Conservation (phyloP, 306 rosid genomes). For the Quercus mongolica region DNA sequence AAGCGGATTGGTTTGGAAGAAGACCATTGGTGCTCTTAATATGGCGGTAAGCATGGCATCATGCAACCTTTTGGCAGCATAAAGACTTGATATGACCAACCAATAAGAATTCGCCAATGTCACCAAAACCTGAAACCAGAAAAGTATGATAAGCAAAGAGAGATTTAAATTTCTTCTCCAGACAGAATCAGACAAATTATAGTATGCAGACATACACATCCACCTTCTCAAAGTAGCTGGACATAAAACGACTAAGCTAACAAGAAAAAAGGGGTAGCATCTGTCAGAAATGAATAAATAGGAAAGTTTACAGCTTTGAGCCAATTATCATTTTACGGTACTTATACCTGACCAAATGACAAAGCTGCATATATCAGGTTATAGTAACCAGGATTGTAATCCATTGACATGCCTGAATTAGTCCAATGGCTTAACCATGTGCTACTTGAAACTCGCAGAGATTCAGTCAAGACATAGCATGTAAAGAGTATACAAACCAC, state of each 20-base stretch:
- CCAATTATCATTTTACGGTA: background rate
- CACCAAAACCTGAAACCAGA: slow-evolving; percentile 64
- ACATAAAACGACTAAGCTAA: background rate
- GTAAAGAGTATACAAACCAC: slow-evolving; percentile 58
- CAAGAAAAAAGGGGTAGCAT: background rate
- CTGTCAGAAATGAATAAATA: background rate
- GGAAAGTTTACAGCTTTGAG: background rate
- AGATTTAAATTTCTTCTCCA: background rate
- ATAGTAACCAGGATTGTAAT: slow-evolving; percentile 57
- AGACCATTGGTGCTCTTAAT: slow-evolving; percentile 89
- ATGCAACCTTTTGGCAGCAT: slow-evolving; percentile 83
- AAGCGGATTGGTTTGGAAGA: slow-evolving; percentile 90
- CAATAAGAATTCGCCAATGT: slow-evolving; percentile 70
- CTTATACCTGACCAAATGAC: slow-evolving; percentile 74
- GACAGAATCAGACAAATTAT: background rate
- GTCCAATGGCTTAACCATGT: slow-evolving; percentile 89
- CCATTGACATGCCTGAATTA: slow-evolving; percentile 34
- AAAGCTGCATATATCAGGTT: slow-evolving; percentile 60
- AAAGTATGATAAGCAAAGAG: background rate
- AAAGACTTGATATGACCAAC: slow-evolving; percentile 76
- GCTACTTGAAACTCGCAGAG: slow-evolving; percentile 80
- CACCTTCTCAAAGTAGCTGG: background rate
- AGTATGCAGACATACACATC: background rate
- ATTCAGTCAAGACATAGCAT: slow-evolving; percentile 60
- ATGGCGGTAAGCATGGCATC: slow-evolving; percentile 83